Conservation (phyloP, 768 basidiomycete genomes). For the Obba rivulosa region DNA sequence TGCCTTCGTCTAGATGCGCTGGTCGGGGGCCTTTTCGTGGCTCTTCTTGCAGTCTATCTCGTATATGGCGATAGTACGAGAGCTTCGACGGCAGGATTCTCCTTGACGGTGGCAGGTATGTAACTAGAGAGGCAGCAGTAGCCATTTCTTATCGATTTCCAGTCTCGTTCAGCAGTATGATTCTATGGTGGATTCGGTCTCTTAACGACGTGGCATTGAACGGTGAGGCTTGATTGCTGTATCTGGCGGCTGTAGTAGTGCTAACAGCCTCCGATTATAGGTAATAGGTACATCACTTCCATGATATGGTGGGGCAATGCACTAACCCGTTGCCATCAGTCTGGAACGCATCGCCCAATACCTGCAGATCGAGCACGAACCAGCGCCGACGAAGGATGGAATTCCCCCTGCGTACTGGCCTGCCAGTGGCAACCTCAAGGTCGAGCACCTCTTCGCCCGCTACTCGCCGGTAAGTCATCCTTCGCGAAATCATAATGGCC, state of each 20-base stretch:
- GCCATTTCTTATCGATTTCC: not conserved
- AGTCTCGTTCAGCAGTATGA: slow-evolving; percentile 52
- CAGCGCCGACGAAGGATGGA: slow-evolving; percentile 31
- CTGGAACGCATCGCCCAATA: slow-evolving; percentile 51
- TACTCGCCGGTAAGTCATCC: slow-evolving; percentile 31
- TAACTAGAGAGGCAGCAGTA: not conserved
- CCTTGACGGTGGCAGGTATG: slow-evolving; percentile 47
- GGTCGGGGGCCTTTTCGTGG: slow-evolving; percentile 50
- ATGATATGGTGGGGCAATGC: not conserved
- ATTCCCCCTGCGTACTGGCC: slow-evolving; percentile 66
- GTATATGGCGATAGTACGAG: slow-evolving; percentile 34
- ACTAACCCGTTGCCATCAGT: slow-evolving; percentile 20
- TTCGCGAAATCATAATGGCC: no score
- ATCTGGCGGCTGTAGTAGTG: not conserved
- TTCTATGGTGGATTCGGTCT: slow-evolving; percentile 45
- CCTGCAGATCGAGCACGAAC: slow-evolving; percentile 53
- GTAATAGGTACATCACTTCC: slow-evolving; percentile 19
- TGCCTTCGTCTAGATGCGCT: slow-evolving; percentile 51
- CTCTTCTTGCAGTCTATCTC: slow-evolving; percentile 51
- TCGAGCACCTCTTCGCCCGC: slow-evolving; percentile 47
- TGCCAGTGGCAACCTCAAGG: slow-evolving; percentile 45
- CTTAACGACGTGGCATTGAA: slow-evolving; percentile 41
- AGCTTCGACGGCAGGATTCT: slow-evolving; percentile 44
- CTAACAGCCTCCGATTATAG: no score
- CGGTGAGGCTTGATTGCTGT: slow-evolving; percentile 25